These are phyloP conservation scores for Alisma plantagoaquatica DNA, from an alignment of 106 monocot species.

Conservation along the genomic window DNA sequence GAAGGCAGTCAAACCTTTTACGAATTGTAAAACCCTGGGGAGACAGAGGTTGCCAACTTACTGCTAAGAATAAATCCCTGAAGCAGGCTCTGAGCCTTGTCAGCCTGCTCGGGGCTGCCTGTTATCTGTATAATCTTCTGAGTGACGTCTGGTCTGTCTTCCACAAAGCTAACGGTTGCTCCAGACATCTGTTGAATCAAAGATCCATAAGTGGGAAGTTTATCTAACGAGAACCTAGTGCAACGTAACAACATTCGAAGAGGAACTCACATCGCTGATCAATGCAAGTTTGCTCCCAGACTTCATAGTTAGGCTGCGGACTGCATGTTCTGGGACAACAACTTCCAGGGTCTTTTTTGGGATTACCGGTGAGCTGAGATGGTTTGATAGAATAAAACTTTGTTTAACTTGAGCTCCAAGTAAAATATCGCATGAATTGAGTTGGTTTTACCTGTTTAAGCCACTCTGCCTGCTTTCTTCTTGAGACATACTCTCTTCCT, in stretches of 20 bases:
- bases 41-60: constrained; percentile 17
- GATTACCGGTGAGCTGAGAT: constrained; percentile 46
- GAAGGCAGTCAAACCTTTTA: not conserved
- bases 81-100: constrained; percentile 86
- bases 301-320: constrained; percentile 66
- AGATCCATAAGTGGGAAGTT: not conserved
- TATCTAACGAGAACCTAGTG: too few relatives aligned
- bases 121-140: constrained; percentile 80
- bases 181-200: constrained; percentile 76
- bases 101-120: constrained; percentile 89
- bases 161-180: constrained; percentile 58
- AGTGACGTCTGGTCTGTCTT: constrained; percentile 46
- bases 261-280: constrained; percentile 61
- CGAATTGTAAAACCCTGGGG: not conserved
- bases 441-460: constrained; percentile 50
- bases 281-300: constrained; percentile 84
- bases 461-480: constrained; percentile 57
- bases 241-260: not conserved
- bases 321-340: constrained; percentile 62
- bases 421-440: too few relatives aligned
- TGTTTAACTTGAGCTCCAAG: too few relatives aligned
- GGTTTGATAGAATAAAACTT: constrained; percentile 8
- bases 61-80: constrained; percentile 96
- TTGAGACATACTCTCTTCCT: constrained; percentile 36
- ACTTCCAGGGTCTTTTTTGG: constrained; percentile 78